Conservation (phyloP, 768 basidiomycete genomes). For the Suillus occidentalis region DNA sequence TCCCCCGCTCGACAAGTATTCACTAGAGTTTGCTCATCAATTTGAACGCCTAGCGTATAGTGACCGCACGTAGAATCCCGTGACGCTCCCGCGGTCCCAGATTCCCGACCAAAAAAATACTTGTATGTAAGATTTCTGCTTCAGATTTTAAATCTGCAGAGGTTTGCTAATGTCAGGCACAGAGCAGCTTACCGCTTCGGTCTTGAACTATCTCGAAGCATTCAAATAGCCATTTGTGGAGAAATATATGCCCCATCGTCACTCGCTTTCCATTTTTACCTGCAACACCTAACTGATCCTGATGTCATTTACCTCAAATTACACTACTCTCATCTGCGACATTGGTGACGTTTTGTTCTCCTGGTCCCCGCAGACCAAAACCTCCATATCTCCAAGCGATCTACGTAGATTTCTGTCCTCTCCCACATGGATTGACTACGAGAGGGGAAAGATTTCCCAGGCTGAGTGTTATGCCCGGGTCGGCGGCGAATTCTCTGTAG, state of each 20-base stretch:
- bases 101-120: neutral
- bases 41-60: neutral
- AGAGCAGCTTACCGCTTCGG: neutral
- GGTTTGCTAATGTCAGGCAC: constrained; percentile 7
- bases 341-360: constrained; percentile 57
- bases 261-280: neutral
- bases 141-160: constrained; percentile 3
- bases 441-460: constrained; percentile 45
- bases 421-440: constrained; percentile 55
- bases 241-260: no score
- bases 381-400: constrained; percentile 40
- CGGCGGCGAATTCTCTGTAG: constrained; percentile 39
- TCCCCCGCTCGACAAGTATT: neutral
- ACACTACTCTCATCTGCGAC: constrained; percentile 49
- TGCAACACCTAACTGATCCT: neutral
- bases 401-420: constrained; percentile 45
- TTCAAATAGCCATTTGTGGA: constrained; percentile 6
- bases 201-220: neutral
- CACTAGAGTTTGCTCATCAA: neutral
- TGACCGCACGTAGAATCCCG: neutral
- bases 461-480: constrained; percentile 44
- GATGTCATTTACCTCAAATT: constrained; percentile 4
- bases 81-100: neutral
- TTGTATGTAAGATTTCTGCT: neutral
- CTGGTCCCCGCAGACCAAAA: constrained; percentile 50